phyloP scores from a whole-genome alignment of 352 stramenopile species.

The Hyaloperonospora brassicae region DNA sequence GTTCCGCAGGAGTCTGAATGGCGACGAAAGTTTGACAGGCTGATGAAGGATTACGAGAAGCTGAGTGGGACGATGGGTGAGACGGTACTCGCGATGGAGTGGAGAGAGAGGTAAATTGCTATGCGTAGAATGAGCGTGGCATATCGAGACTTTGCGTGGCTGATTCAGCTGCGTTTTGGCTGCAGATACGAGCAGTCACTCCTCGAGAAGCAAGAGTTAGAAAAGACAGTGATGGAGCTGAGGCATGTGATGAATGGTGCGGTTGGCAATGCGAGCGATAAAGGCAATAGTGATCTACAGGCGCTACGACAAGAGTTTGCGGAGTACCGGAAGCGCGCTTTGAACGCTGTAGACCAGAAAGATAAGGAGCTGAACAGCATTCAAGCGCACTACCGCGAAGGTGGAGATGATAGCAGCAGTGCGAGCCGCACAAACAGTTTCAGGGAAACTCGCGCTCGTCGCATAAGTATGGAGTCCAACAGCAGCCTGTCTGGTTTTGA shows the following conservation, averaged over 20 bases:
- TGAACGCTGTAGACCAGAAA: slow-evolving; percentile 78
- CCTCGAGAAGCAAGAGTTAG: slow-evolving; percentile 66
- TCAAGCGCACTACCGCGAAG: slow-evolving; percentile 52
- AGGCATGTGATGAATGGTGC: slow-evolving; percentile 34
- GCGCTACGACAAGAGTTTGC: slow-evolving; percentile 71
- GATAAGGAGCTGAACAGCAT: slow-evolving; percentile 70
- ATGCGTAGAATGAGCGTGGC: not conserved
- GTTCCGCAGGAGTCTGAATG: slow-evolving; percentile 58
- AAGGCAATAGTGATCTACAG: slow-evolving; percentile 44
- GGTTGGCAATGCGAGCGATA: slow-evolving; percentile 18
- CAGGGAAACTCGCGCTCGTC: slow-evolving; percentile 35
- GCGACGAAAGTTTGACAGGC: slow-evolving; percentile 79
- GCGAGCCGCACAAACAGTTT: slow-evolving; percentile 39
- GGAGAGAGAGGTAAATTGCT: slow-evolving; percentile 52
- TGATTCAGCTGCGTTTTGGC: not conserved
- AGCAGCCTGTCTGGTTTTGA: slow-evolving; percentile 76
- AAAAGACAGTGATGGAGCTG: slow-evolving; percentile 67
- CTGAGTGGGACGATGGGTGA: slow-evolving; percentile 81
- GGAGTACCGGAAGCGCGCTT: slow-evolving; percentile 63
- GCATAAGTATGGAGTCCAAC: slow-evolving; percentile 75
- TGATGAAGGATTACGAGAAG: slow-evolving; percentile 83
- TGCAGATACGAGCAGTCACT: slow-evolving; percentile 66
- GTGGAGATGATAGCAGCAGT: slow-evolving; percentile 22
- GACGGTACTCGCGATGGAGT: slow-evolving; percentile 76
- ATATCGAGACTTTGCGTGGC: not conserved